A percentile compares a stretch with the other conserved stretches of the same genome.
Conservation (phyloP, 805 yeast species). For the Nakazawaea pomicola region DNA sequence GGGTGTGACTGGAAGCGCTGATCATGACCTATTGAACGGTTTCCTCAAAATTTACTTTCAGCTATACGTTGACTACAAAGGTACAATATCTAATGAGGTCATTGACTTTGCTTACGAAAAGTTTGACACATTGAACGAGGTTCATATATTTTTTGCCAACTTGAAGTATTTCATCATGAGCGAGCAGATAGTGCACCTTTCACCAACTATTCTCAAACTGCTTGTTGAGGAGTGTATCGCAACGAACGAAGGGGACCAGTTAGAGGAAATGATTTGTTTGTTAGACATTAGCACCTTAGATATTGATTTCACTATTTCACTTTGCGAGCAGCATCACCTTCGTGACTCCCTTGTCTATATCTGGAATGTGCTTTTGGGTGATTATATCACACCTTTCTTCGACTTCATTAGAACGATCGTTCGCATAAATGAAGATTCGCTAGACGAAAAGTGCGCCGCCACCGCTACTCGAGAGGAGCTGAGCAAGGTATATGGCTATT, state of each 20-base stretch:
- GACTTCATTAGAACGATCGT: constrained; percentile 40
- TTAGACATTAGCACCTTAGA: constrained; percentile 68
- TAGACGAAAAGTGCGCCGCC: constrained; percentile 15
- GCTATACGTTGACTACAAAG: constrained; percentile 32
- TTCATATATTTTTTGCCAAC: constrained; percentile 40
- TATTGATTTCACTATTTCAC: constrained; percentile 64
- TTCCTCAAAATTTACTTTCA: constrained; percentile 34
- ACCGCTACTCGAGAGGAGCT: constrained; percentile 13
- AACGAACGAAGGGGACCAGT: constrained; percentile 34
- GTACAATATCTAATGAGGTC: constrained; percentile 25
- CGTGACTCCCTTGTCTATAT: constrained; percentile 63
- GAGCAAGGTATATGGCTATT: constrained; percentile 45
- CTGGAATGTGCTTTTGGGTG: constrained; percentile 66
- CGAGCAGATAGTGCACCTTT: constrained; percentile 40
- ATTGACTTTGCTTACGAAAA: constrained; percentile 43
- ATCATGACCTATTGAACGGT: constrained; percentile 20
- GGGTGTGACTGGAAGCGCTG: constrained; percentile 13
- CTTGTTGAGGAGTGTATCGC: constrained; percentile 50
- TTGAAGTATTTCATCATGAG: constrained; percentile 48
- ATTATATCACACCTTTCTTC: constrained; percentile 64
- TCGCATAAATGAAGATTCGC: not conserved
- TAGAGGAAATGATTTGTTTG: constrained; percentile 67
- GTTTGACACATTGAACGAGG: constrained; percentile 28
- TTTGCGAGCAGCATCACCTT: constrained; percentile 53
- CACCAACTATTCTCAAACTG: constrained; percentile 60